These are phyloP conservation scores for Talaromyces sp. DNA, from an alignment of 2,329 filamentous ascomycete species.

Conservation along the genomic window DNA sequence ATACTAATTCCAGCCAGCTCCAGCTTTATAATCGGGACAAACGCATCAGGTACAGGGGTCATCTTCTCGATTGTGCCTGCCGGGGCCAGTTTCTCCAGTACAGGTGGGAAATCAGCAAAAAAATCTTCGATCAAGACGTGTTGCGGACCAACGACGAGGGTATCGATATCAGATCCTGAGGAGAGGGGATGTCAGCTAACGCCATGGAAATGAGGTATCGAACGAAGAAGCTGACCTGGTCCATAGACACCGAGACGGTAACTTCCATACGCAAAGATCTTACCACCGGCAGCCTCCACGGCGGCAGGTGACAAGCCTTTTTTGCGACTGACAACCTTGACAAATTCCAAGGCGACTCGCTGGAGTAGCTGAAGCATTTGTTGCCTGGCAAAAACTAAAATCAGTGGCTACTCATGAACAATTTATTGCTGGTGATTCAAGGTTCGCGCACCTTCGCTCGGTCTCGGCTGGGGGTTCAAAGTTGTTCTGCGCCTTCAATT, in stretches of 20 bases:
- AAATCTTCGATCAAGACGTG: slow-evolving; percentile 89
- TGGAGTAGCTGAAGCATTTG: slow-evolving; percentile 77
- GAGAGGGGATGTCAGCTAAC: slow-evolving; percentile 2
- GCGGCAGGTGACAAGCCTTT: slow-evolving; percentile 75
- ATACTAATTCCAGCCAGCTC: slow-evolving; percentile 90
- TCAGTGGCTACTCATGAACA: background rate
- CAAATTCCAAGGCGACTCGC: slow-evolving; percentile 80
- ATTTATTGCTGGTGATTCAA: background rate
- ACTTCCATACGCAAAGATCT: slow-evolving; percentile 95
- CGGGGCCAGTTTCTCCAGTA: slow-evolving; percentile 75
- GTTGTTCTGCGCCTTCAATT: slow-evolving; percentile 85
- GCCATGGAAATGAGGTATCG: rapidly evolving
- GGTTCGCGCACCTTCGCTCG: slow-evolving; percentile 66
- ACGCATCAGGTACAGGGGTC: slow-evolving; percentile 83
- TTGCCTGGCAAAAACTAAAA: slow-evolving; percentile 53
- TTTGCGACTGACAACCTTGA: slow-evolving; percentile 74
- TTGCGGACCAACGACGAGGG: slow-evolving; percentile 86
- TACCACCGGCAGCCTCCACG: slow-evolving; percentile 82
- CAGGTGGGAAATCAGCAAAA: slow-evolving; percentile 82
- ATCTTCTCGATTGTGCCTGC: slow-evolving; percentile 81
- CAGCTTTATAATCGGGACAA: slow-evolving; percentile 96
- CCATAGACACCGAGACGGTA: slow-evolving; percentile 93
- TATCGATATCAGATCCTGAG: slow-evolving; percentile 92
- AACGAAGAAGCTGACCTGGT: slow-evolving; percentile 57
- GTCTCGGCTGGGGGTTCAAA: slow-evolving; percentile 86